Evolutionary conservation across 2,329 filamentous ascomycete genomes (phyloP).

Genomic region (Chaetomium strumarium): DNA sequence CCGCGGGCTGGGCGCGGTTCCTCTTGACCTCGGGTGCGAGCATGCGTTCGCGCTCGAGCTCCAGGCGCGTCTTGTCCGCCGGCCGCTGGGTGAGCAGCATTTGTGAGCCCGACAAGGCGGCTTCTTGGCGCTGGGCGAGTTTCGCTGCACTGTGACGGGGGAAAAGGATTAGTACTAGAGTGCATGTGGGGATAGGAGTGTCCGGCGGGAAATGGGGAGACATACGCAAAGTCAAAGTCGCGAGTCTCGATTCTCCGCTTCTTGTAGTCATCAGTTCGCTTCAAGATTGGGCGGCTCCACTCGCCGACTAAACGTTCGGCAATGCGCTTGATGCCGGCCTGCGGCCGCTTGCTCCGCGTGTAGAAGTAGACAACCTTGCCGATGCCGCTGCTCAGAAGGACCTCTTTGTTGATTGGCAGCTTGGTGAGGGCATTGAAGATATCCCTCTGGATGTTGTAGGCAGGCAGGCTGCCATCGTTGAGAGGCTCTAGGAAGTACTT

Average conservation of each 20-base stretch:
- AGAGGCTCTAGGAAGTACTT: slow-evolving; percentile 96
- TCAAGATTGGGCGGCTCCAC: slow-evolving; percentile 92
- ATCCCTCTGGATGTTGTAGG: slow-evolving; percentile 96
- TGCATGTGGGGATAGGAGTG: neutral
- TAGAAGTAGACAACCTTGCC: slow-evolving; percentile 97
- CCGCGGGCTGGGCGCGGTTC: slow-evolving; percentile 53
- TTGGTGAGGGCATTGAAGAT: slow-evolving; percentile 75
- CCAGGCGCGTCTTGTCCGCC: slow-evolving; percentile 33
- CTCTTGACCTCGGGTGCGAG: slow-evolving; percentile 49
- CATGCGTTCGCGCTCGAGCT: slow-evolving; percentile 52
- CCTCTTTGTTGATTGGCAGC: slow-evolving; percentile 86
- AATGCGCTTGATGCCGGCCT: slow-evolving; percentile 84
- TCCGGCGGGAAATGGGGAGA: slow-evolving; percentile 19
- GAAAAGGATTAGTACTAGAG: neutral
- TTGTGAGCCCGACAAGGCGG: slow-evolving; percentile 37
- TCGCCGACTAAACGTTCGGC: slow-evolving; percentile 89
- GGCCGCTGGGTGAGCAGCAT: slow-evolving; percentile 48
- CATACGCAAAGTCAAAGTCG: slow-evolving; percentile 59
- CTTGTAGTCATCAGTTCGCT: slow-evolving; percentile 90
- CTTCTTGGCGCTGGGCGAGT: slow-evolving; percentile 43
- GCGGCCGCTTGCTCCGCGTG: slow-evolving; percentile 86
- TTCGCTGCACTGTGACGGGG: slow-evolving; percentile 44
- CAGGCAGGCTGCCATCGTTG: slow-evolving; percentile 86
- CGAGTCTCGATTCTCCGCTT: slow-evolving; percentile 65
- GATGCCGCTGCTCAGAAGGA: slow-evolving; percentile 82